phyloP scores from a whole-genome alignment of 192 early-diverging fungal species.

The Entomortierella beljakovae region DNA sequence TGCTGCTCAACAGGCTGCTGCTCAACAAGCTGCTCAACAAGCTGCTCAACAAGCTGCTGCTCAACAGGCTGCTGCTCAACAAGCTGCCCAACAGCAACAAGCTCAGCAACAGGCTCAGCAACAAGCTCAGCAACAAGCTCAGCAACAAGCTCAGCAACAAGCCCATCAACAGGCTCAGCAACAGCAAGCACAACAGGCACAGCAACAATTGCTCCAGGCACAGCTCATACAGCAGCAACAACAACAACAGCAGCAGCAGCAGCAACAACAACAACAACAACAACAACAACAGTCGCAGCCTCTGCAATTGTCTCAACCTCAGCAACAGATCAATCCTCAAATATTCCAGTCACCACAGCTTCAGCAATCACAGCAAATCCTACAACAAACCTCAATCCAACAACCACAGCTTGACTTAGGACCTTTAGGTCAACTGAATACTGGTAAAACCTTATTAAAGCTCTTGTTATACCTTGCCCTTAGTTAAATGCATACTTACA shows the following conservation, averaged over 20 bases:
- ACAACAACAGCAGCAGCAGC: constrained; percentile 25
- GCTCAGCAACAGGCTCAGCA: constrained; percentile 31
- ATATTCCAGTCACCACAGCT: constrained; percentile 20
- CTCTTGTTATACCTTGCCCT: too few relatives aligned
- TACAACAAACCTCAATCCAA: constrained; percentile 14
- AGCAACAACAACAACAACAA: constrained; percentile 20
- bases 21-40: neutral
- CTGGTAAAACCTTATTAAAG: constrained; percentile 3
- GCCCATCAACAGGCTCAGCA: constrained; percentile 15
- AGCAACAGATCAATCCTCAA: constrained; percentile 28
- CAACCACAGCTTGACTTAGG: constrained; percentile 24
- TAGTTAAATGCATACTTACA: too few relatives aligned
- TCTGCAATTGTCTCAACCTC: constrained; percentile 9
- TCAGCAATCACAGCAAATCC: constrained; percentile 9
- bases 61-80: constrained; percentile 13
- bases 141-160: constrained; percentile 36
- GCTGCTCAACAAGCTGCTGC: constrained; percentile 1
- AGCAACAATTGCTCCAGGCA: constrained; percentile 11
- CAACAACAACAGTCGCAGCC: constrained; percentile 14
- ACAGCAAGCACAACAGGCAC: neutral
- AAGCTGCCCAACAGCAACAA: constrained; percentile 15
- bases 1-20: constrained; percentile 12
- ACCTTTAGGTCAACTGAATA: constrained; percentile 11
- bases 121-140: constrained; percentile 33
- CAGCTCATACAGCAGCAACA: constrained; percentile 8